Evolutionary conservation across 257 asterid species (phyloP), one percentile per base, ranked within the genome.

Genomic region (Capsicum rhomboideum): DNA sequence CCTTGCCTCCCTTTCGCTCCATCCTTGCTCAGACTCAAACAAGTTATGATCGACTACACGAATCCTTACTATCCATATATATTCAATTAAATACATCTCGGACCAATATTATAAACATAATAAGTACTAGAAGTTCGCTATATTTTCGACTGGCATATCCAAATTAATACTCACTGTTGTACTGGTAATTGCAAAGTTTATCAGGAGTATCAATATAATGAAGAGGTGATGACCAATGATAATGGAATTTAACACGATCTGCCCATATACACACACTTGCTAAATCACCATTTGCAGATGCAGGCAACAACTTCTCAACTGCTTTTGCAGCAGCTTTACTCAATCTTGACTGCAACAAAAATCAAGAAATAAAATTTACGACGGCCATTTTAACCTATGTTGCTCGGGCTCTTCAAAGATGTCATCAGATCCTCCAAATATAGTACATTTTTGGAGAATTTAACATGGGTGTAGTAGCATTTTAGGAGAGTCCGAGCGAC

Each of bases 211-310:
- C 91, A 56, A 93, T 91, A 85, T 84, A 96, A 88, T 96, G 99
- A 84, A 96, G 96, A 71, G 99, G 56, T 6, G 96, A 85, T 0
- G 99, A 96, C 99, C 99, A 96, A 16, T n/a, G 92, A 84, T 92
- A 93, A 0, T 80, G 91, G 67, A 90, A 93, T 90, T 87, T 93
- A 52, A 94, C 96, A 10, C 64, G 87, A 79, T 96, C 99, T 0
- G 98, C 97, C 98, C 98, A 96, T 10, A 97, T 90, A 85, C 98
- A 94, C 80, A 90, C 14, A 88, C 98, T 90, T 6, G 95, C 90
- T 13, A 94, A 92, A 85, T 93, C 96, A 85, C 89, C 83, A 17
- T 85, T 88, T 0, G 93, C 97, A 10, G 80, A 90, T 50, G 85
- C 63, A 7, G 99, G 98, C 85, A 96, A 80, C 11, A 96, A 91